Conservation (phyloP, 2,329 filamentous ascomycete species). For the Periglandula ipomoeae region DNA sequence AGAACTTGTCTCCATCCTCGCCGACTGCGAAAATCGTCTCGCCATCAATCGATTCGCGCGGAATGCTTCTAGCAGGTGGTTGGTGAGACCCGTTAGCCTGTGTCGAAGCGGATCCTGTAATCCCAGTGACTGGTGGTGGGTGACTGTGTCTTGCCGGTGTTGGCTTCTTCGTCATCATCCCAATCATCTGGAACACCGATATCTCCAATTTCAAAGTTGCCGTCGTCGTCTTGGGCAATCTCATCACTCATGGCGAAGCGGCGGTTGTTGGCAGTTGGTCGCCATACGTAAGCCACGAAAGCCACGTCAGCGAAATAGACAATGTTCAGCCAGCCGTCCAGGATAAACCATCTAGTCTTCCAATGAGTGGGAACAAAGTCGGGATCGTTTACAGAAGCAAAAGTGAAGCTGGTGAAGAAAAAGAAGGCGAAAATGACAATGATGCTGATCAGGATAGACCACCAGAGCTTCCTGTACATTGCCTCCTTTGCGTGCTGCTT, state of each 20-base stretch:
- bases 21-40: conserved; percentile 96
- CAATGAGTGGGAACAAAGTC: conserved; percentile 95
- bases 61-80: conserved; percentile 26
- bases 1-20: conserved; percentile 75
- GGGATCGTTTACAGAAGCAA: conserved; percentile 73
- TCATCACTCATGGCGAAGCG: conserved; percentile 99
- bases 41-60: conserved; percentile 58
- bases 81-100: conserved; percentile 15
- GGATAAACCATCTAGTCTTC: conserved; percentile 94
- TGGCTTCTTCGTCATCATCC: conserved; percentile 44
- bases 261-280: conserved; percentile 91
- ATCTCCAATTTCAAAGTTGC: conserved; percentile 86
- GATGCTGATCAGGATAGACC: conserved; percentile 88
- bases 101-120: conserved; percentile 15
- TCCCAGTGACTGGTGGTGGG: conserved; percentile 16
- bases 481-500: conserved; percentile 87
- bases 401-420: conserved; percentile 95
- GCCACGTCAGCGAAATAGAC: conserved; percentile 92
- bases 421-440: conserved; percentile 97
- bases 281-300: conserved; percentile 92
- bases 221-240: conserved; percentile 96
- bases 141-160: conserved; percentile 30
- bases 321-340: conserved; percentile 94
- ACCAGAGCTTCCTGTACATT: conserved; percentile 99
- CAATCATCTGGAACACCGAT: conserved; percentile 67